phyloP scores from a whole-genome alignment of 2,329 filamentous ascomycete species.

The Cladosporium sphaerospermum region DNA sequence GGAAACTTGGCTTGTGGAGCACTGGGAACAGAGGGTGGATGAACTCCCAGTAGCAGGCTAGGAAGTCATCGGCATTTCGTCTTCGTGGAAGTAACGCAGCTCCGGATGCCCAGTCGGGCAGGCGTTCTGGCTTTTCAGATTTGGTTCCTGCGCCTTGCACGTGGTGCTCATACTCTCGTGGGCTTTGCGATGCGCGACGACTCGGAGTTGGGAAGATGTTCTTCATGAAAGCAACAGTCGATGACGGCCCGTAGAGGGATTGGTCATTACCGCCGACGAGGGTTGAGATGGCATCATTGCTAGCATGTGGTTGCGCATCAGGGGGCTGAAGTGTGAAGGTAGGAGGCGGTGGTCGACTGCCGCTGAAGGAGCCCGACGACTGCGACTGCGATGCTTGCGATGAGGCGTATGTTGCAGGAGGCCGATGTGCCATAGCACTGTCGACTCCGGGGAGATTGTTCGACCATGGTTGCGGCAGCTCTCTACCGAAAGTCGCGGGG shows the following conservation, averaged over 20 bases:
- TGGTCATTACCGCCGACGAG: conserved; percentile 1
- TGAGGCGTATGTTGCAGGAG: background rate
- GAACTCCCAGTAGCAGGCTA: conserved; percentile 24
- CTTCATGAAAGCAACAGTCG: conserved; percentile 22
- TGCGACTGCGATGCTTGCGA: conserved; percentile 2
- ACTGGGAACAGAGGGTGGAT: conserved; percentile 24
- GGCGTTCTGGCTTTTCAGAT: conserved; percentile 12
- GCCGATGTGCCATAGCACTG: conserved; percentile 7
- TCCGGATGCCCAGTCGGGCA: background rate
- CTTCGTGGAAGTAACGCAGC: conserved; percentile 18
- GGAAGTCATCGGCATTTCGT: conserved; percentile 22
- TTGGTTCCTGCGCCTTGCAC: background rate
- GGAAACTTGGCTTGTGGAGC: conserved; percentile 21
- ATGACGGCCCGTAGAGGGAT: conserved; percentile 19
- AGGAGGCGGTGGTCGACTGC: conserved; percentile 4
- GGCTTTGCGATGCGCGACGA: conserved; percentile 11
- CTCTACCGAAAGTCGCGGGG: conserved; percentile 9
- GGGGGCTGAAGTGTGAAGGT: conserved; percentile 5
- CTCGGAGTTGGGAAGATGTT: conserved; percentile 11
- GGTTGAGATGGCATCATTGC: conserved; percentile 2
- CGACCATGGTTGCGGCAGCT: conserved; percentile 8
- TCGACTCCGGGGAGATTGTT: conserved; percentile 1
- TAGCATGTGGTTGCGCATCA: background rate
- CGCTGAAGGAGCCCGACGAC: conserved; percentile 4
- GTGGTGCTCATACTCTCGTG: conserved; percentile 10